These are phyloP conservation scores for Cardamine chenopodiifolia DNA, from an alignment of 345 rosid genomes.

Conservation along the genomic window DNA sequence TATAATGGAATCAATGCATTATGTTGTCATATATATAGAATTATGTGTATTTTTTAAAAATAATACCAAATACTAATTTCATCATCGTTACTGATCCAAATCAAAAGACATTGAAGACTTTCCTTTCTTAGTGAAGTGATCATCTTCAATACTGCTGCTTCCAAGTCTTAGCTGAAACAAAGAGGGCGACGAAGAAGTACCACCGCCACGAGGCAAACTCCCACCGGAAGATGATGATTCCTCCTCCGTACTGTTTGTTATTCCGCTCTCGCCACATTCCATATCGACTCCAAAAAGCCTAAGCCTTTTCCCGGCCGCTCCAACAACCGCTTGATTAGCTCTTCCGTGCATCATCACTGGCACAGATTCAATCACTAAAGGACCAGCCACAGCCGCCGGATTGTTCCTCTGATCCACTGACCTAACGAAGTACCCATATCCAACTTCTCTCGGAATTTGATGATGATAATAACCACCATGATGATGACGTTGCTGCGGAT, in stretches of 20 bases:
- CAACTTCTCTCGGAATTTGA: conserved; percentile 41
- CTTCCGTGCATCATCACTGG: conserved; percentile 39
- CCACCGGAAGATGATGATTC: conserved; percentile 41
- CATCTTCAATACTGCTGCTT: conserved; percentile 19
- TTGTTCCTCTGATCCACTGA: conserved; percentile 39
- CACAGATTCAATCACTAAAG: conserved; percentile 43
- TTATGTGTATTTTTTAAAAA: conserved; percentile 17
- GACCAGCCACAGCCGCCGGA: conserved; percentile 23
- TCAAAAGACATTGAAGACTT: conserved; percentile 68
- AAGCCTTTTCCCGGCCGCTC: conserved; percentile 49
- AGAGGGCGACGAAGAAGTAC: conserved; percentile 23
- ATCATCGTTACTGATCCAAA: conserved; percentile 56
- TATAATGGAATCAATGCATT: conserved; percentile 31
- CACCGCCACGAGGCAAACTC: conserved; percentile 35
- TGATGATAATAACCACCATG: conserved; percentile 30
- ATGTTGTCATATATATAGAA: conserved; percentile 26
- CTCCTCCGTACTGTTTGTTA: conserved; percentile 59
- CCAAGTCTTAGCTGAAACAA: conserved; percentile 41
- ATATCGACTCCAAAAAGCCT: conserved; percentile 74
- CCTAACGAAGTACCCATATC: conserved; percentile 40
- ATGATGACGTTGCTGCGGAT: conserved; percentile 41
- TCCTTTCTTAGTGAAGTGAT: conserved; percentile 54
- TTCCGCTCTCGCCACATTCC: conserved; percentile 58
- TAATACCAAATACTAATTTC: conserved; percentile 26
- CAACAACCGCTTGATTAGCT: conserved; percentile 29